Evolutionary conservation across 345 rosid species (phyloP), one percentile per base, ranked within the genome.

Genomic region (Sapria himalayana): DNA sequence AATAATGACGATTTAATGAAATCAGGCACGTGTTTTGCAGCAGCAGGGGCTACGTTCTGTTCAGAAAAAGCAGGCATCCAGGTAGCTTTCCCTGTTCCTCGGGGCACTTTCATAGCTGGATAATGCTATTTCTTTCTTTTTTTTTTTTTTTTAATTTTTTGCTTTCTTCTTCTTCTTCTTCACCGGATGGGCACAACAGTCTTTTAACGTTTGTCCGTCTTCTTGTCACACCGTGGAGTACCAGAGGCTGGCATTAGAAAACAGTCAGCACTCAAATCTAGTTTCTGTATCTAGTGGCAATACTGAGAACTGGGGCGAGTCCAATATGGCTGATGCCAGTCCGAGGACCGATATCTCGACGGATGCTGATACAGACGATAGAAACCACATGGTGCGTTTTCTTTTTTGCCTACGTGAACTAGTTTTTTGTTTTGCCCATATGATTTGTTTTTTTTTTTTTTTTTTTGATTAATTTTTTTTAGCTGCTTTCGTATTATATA

Each of bases 261-360:
- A 54, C 56, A 50, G 57, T 63, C 66, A 57, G 38, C 51, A 37
- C 31, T 38, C 49, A 54, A 48, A 50, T 59, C 52, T 39, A 42
- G 56, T 58, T 29, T 55, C 66, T 16, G 19, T 51, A 39, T 52
- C 68, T 58, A 50, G 62, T 55, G 52, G 56, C 52, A 42, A 48
- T 48, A 55, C 66, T 40, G 71, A 63, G 54, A 61, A 59, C 49
- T 66, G 62, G 57, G 65, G 58, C 43, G 65, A 55, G 55, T 61
- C 57, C 41, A 49, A 39, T 50, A 91, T 91, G 99, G 95, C 85
- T 41, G 99, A 91, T 62, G 75, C 57, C 32, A 91, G 99, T 74
- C 99, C 96, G 0, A 64, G 64, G 63, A 80, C 93, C 10, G 93
- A 77, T 61, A 72, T 59, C 42, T 91, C 96, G 37, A 80, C 93